Conservation (phyloP, 192 early-diverging fungal genomes). For the Coemansia sp. region DNA sequence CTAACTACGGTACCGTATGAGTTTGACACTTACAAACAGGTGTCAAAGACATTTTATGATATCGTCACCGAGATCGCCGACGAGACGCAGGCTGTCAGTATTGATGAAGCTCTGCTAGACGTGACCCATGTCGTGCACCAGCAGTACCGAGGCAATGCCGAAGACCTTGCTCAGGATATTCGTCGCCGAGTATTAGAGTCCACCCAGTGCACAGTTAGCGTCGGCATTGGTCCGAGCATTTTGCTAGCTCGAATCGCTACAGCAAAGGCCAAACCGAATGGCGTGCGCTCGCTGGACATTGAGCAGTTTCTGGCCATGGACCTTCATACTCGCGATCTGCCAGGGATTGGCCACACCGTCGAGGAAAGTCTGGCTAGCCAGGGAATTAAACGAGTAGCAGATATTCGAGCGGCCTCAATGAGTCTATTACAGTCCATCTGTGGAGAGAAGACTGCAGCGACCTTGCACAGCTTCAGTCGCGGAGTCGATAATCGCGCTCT, state of each 20-base stretch:
- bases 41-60: conserved; percentile 69
- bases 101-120: conserved; percentile 86
- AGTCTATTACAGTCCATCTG: conserved; percentile 62
- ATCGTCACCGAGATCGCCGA: conserved; percentile 69
- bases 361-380: conserved; percentile 53
- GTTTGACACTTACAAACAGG: conserved; percentile 71
- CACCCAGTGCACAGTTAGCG: conserved; percentile 70
- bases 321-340: conserved; percentile 24
- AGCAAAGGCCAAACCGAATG: conserved; percentile 73
- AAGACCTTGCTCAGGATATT: conserved; percentile 60
- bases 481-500: conserved; percentile 78
- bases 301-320: conserved; percentile 16
- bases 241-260: conserved; percentile 79
- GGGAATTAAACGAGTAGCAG: conserved; percentile 51
- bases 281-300: conserved; percentile 41
- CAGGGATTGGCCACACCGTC: conserved; percentile 65
- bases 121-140: conserved; percentile 52
- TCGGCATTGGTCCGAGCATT: conserved; percentile 78
- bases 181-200: conserved; percentile 52
- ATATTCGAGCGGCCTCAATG: conserved; percentile 53
- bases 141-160: conserved; percentile 18
- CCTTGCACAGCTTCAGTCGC: conserved; percentile 69
- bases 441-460: conserved; percentile 73
- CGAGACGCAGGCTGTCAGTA: conserved; percentile 78
- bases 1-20: conserved; percentile 72